Conservation (phyloP, 495 filamentous ascomycete species). For the Talaromyces wortmannii region DNA sequence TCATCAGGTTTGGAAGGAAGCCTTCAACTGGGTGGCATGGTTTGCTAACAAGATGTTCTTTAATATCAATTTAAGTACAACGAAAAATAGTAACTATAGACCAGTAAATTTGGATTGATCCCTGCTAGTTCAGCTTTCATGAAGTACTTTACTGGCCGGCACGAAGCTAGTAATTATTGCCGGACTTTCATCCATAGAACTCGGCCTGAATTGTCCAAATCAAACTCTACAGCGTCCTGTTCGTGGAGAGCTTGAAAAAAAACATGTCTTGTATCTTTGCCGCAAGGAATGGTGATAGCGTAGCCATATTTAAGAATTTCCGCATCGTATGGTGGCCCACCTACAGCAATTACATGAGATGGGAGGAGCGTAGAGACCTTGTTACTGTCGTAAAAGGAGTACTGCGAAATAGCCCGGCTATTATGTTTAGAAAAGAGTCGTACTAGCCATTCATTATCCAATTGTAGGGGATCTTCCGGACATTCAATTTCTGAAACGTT, state of each 20-base stretch:
- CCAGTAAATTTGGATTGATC: too few relatives aligned
- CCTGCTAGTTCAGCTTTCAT: too few relatives aligned
- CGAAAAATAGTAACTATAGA: too few relatives aligned
- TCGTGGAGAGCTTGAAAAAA: background rate
- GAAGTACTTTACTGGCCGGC: too few relatives aligned
- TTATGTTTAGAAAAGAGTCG: background rate
- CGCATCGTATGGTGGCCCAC: background rate
- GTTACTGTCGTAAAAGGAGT: background rate
- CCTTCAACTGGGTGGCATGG: too few relatives aligned
- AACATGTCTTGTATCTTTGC: background rate
- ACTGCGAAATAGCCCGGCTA: background rate
- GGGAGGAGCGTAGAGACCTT: background rate
- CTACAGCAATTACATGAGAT: background rate
- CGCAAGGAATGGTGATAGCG: background rate
- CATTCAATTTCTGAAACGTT: background rate
- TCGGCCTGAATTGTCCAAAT: background rate
- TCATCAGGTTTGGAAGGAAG: too few relatives aligned
- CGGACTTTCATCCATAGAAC: background rate
- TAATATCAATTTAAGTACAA: too few relatives aligned
- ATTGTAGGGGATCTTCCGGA: background rate
- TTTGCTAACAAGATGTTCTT: too few relatives aligned
- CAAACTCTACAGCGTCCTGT: background rate
- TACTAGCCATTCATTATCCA: background rate
- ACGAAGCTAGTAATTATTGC: background rate
- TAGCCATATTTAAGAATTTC: background rate